phyloP scores from a whole-genome alignment of 2,329 filamentous ascomycete genomes.

The Talaromyces sp. region DNA sequence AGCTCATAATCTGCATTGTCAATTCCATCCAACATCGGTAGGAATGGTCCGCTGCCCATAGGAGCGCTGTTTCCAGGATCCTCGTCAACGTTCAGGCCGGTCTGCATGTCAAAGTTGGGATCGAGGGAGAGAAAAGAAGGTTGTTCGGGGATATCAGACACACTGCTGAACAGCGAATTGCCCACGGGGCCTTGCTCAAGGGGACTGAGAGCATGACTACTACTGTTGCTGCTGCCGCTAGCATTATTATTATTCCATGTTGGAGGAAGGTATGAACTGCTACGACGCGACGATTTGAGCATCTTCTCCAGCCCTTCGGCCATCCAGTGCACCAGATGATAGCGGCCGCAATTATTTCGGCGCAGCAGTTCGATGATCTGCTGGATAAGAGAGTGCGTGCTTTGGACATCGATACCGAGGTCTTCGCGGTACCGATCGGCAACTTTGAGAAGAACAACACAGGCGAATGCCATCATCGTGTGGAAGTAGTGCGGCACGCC shows the following conservation, averaged over 20 bases:
- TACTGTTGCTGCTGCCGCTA: background rate
- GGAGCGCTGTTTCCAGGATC: background rate
- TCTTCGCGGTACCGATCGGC: constrained; percentile 32
- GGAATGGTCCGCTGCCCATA: constrained; percentile 6
- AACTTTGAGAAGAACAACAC: constrained; percentile 37
- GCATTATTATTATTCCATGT: constrained; percentile 2
- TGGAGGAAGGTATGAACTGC: background rate
- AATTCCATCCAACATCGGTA: constrained; percentile 11
- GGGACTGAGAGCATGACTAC: constrained; percentile 1
- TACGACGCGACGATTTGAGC: constrained; percentile 13
- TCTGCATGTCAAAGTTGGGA: constrained; percentile 6
- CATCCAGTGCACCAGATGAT: constrained; percentile 29
- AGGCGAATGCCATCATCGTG: constrained; percentile 40
- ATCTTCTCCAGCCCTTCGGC: constrained; percentile 27
- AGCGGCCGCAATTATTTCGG: constrained; percentile 21
- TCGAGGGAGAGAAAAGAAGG: constrained; percentile 12
- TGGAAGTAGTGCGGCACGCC: constrained; percentile 40
- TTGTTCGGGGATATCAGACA: constrained; percentile 11
- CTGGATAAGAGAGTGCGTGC: constrained; percentile 21
- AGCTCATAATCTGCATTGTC: constrained; percentile 10
- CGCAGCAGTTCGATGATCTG: constrained; percentile 25
- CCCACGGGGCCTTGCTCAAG: background rate
- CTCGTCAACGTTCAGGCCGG: constrained; percentile 2
- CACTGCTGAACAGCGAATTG: constrained; percentile 9
- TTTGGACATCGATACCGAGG: constrained; percentile 24